Percentiles rank a stretch among this genome's conserved stretches.
These are phyloP conservation scores for Panaeolus cyanescens DNA, from an alignment of 768 basidiomycete genomes.

Conservation along the genomic window DNA sequence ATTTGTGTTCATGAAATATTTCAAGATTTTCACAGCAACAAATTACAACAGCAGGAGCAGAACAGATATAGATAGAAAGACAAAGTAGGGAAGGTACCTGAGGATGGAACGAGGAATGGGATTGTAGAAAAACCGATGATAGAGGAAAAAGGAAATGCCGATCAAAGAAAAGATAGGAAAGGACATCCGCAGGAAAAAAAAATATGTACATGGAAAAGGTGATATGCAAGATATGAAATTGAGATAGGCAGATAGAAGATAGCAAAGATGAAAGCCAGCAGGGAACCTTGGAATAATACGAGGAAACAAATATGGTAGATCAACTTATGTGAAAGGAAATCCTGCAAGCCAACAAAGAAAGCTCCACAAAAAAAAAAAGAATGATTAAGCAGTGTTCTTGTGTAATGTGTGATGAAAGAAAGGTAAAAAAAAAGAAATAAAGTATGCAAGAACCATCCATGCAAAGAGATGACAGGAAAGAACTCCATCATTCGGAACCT, in stretches of 20 bases:
- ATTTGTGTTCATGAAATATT: not conserved
- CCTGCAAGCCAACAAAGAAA: not conserved
- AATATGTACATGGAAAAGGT: not conserved
- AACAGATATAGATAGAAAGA: conserved; percentile 9
- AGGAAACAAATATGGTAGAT: not conserved
- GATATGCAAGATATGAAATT: conserved; percentile 3
- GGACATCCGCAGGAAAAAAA: not conserved
- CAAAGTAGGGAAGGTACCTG: conserved; percentile 8
- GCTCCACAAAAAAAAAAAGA: not conserved
- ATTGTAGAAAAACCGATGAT: conserved; percentile 12
- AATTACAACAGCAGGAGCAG: conserved; percentile 12
- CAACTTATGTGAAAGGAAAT: not conserved
- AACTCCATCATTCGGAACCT: not conserved
- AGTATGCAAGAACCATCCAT: conserved; percentile 2
- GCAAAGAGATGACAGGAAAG: not conserved
- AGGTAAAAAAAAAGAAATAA: conserved; percentile 18
- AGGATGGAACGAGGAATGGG: not conserved
- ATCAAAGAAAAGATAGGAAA: conserved; percentile 9
- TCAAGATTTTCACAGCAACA: conserved; percentile 16
- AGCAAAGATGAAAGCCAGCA: not conserved
- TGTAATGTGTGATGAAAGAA: conserved; percentile 1
- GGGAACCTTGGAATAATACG: not conserved
- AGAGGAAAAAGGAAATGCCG: conserved; percentile 14
- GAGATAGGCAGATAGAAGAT: conserved; percentile 4
- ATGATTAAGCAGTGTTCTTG: conserved; percentile 1